A percentile compares a stretch with the other conserved stretches of the same genome.
These are phyloP conservation scores for Suillus discolor DNA, from an alignment of 768 basidiomycete species.

Conservation along the genomic window DNA sequence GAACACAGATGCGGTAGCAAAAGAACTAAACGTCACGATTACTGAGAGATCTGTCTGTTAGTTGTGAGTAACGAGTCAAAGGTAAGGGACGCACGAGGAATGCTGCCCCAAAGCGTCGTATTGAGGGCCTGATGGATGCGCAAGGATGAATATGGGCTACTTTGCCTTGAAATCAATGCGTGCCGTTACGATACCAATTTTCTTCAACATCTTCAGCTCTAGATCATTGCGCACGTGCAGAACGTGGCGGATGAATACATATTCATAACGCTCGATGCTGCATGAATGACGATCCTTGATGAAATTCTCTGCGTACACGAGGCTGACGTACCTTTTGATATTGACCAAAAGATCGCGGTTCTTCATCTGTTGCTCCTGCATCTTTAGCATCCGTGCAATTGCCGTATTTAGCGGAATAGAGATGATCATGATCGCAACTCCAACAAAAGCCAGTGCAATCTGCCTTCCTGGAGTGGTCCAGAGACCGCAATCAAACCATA, in stretches of 20 bases:
- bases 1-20: conserved; percentile 68
- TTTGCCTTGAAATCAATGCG: conserved; percentile 20
- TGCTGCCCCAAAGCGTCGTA: conserved; percentile 64
- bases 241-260: conserved; percentile 80
- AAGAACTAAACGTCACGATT: conserved; percentile 81
- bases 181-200: conserved; percentile 77
- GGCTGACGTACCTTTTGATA: conserved; percentile 66
- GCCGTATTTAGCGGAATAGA: conserved; percentile 75
- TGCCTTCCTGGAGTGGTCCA: conserved; percentile 76
- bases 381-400: conserved; percentile 72
- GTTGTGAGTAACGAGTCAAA: background rate
- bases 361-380: conserved; percentile 93
- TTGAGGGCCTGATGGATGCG: conserved; percentile 50
- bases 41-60: conserved; percentile 35
- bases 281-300: background rate
- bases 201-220: conserved; percentile 79
- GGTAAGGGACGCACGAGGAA: conserved; percentile 46
- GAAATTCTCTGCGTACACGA: background rate
- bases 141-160: background rate
- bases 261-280: conserved; percentile 89
- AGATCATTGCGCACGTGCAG: conserved; percentile 79
- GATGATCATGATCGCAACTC: conserved; percentile 86
- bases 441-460: conserved; percentile 62
- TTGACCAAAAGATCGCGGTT: conserved; percentile 90
- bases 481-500: conserved; percentile 85